Evolutionary conservation across 2,329 filamentous ascomycete species (phyloP).

Genomic region (Neospermospora avenae): DNA sequence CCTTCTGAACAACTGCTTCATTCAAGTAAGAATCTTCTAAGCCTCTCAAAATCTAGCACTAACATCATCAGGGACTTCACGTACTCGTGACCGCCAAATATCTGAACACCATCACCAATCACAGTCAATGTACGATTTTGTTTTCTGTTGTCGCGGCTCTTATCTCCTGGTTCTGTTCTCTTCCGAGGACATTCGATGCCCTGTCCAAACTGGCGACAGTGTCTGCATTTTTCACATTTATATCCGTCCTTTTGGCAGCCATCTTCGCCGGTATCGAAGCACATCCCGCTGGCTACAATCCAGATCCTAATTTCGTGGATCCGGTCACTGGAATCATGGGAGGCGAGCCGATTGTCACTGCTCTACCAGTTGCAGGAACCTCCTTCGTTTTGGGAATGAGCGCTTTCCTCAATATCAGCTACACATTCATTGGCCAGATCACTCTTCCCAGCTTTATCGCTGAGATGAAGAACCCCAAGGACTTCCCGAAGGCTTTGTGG

Average conservation of each 20-base stretch:
- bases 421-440: constrained; percentile 95
- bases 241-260: constrained; percentile 80
- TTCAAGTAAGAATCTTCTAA: constrained; percentile 51
- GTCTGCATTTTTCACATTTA: constrained; percentile 84
- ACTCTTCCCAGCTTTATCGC: constrained; percentile 93
- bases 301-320: constrained; percentile 40
- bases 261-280: constrained; percentile 76
- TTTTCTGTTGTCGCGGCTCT: constrained; percentile 74
- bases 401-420: constrained; percentile 92
- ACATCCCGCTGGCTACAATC: constrained; percentile 66
- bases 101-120: constrained; percentile 80
- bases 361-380: constrained; percentile 63
- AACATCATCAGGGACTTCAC: constrained; percentile 61
- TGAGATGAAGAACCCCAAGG: constrained; percentile 77
- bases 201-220: constrained; percentile 75
- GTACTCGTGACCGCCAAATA: constrained; percentile 83
- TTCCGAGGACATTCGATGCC: constrained; percentile 80
- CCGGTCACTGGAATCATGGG: constrained; percentile 29
- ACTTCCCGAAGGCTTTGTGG: constrained; percentile 92
- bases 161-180: constrained; percentile 73
- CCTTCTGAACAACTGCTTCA: constrained; percentile 89
- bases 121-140: constrained; percentile 71
- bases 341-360: constrained; percentile 66
- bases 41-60: background rate
- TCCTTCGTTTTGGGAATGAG: constrained; percentile 80